Evolutionary conservation across 371 early-diverging fungal genomes (phyloP), one percentile per base, ranked within the genome.

Genomic region (Coemansia sp.): DNA sequence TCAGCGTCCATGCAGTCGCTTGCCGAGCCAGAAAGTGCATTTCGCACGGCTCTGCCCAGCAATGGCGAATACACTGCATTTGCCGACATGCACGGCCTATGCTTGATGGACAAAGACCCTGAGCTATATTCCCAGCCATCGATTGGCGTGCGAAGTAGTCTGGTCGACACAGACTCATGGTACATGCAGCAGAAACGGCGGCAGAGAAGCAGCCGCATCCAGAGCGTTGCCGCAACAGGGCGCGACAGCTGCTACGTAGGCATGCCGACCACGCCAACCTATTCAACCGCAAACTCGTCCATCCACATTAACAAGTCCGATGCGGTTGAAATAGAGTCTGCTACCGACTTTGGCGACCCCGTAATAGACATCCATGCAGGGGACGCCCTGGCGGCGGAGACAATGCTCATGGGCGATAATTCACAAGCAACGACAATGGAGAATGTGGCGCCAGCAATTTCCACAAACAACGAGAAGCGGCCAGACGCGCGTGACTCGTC

Each of bases 211-310:
- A 69, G 61, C 60, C 53, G 64, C 41, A 41, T 73, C 19, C 77
- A 65, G 21, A 68, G 61, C 62, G 73, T 69, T 24, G 77, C 77
- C 0, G 77, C 74, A 11, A 62, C 69, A 7, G 77, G 77, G 6
- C 51, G 60, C 4, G 69, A 64, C 54, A 68, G 62, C 56, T 39
- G 49, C 26, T 40, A 63, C 21, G 24, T 13, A 8, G 32, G 32
- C 28, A 36, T 41, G 41, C 17, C 55, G 11, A 24, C 55, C 11
- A 8, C 54, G 23, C 41, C 44, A 12, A n/a, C 26, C 28, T 55
- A 63, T 21, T 55, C 55, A 2, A 41, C 63, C 2, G 29, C 58
- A 12, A 49, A 12, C 26, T 65, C 65, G 26, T 67, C 67, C 11
- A 61, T 58, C 13, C 40, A 39, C 13, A 21, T n/a, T 5, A 51